Evolutionary conservation across 2,329 filamentous ascomycete genomes (phyloP).

Genomic region (Botrytis byssoidea): DNA sequence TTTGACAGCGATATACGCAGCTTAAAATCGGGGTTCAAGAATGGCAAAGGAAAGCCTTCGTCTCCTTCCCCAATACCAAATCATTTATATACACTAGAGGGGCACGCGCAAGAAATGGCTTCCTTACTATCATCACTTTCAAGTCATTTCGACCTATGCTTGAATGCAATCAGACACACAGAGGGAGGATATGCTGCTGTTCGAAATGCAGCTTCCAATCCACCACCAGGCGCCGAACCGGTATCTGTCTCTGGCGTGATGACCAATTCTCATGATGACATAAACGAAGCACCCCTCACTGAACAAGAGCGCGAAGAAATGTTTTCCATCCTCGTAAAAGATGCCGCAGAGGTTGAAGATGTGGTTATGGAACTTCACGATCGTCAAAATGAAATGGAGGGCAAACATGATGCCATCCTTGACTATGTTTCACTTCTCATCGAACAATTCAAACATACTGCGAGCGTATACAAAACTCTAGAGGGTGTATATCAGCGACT

Average conservation of each 20-base stretch:
- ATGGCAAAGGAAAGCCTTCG: constrained; percentile 38
- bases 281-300: constrained; percentile 64
- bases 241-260: constrained; percentile 68
- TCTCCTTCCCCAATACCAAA: constrained; percentile 43
- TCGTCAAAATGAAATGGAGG: constrained; percentile 74
- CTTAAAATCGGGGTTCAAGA: constrained; percentile 51
- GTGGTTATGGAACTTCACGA: constrained; percentile 71
- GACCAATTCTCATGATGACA: constrained; percentile 49
- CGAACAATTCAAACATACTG: constrained; percentile 55
- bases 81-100: constrained; percentile 45
- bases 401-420: constrained; percentile 61
- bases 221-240: constrained; percentile 47
- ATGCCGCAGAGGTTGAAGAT: constrained; percentile 65
- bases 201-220: constrained; percentile 64
- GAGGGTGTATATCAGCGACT: constrained; percentile 67
- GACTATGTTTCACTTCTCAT: constrained; percentile 60
- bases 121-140: constrained; percentile 76
- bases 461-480: constrained; percentile 63
- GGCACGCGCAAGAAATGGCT: constrained; percentile 78
- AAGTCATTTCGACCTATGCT: constrained; percentile 88
- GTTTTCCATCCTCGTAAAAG: constrained; percentile 73
- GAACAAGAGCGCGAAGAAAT: constrained; percentile 78
- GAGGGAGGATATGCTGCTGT: constrained; percentile 74
- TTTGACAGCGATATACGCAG: constrained; percentile 73
- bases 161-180: constrained; percentile 85